Base-by-base conservation (phyloP, 2,329 filamentous ascomycete genomes). In the Paecilomyces fulvus region DNA sequence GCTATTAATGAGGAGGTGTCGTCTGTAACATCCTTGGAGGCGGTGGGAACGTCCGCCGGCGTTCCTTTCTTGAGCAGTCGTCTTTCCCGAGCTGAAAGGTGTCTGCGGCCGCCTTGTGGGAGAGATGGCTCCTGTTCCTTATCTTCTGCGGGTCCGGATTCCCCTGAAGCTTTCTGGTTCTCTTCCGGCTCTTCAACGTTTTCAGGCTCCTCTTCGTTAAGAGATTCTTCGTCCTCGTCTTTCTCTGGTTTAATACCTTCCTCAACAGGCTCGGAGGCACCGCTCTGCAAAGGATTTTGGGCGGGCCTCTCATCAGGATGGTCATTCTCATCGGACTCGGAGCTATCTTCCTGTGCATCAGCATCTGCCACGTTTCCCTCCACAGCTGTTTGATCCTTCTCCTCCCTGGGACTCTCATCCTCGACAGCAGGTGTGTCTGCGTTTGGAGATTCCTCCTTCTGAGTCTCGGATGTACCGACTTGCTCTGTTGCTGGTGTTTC, bases 21-120 rank as follows among this genome's bases (percentile, higher is more conserved):
- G 14, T 59, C 59, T 30, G 17, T 55, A 9, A 33, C 56, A 31
- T 55, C 50, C 10, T 48, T 56, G 17, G 52, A n/a, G 17, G 48
- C 50, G 48, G 33, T 33, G 10, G 55, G 48, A n/a, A 49, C 58
- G 28, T 68, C 64, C 50, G 65, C 55, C 4, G 62, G 52, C 49
- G 71, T 67, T 33, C 67, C 69, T 57, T 73, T 68, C 48, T 64
- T 65, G 31, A 67, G 56, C 30, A 63, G 54, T 23, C 73, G 63
- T 61, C 71, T 67, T 79, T 83, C 70, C 78, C 80, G 67, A 57
- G 72, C 65, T 46, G 70, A 65, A 54, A 72, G 62, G 58, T 73
- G 68, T 28, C 67, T 66, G 25, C 63, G 37, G 17, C 37, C 60
- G 20, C 66, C 64, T 49, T 59, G 58, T 55, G 46, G 28, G 7